Base-by-base conservation (phyloP, 169 alveolate genomes). In the Sarcocystis neurona region DNA sequence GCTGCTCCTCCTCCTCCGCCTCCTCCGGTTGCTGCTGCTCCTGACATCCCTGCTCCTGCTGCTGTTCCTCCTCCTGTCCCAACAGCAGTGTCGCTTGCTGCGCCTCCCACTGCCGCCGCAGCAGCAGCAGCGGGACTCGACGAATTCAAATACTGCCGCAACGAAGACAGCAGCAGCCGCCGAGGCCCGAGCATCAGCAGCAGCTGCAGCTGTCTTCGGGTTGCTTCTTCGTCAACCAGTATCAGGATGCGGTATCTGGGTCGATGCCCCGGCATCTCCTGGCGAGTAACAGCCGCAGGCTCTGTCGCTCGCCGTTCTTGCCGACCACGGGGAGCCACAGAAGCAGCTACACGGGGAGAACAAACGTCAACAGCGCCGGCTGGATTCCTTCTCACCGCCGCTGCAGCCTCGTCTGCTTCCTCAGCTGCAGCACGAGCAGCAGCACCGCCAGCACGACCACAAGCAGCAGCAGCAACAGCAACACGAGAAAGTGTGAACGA, bases 221-320 rank as follows among this genome's bases (percentile, higher is more conserved):
- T 85, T 23, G 60, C 60, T 15, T 50, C 79, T 20, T 85, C 90
- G 27, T 39, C 72, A 23, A 47, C 84, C 2, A 70, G 15, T 6
- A 85, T 34, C n/a, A 85, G 39, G 30, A 85, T 66, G 41, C 90
- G 90, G 34, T 84, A 84, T 18, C 50, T 39, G 30, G 89, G 89
- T 15, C 79, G 89, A 27, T 46, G 70, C 68, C n/a, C n/a, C n/a
- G n/a, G n/a, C n/a, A n/a, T n/a, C n/a, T n/a, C n/a, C n/a, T n/a
- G n/a, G n/a, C n/a, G n/a, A n/a, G n/a, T n/a, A n/a, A n/a, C n/a
- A n/a, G n/a, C n/a, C n/a, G n/a, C n/a, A n/a, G n/a, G n/a, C n/a
- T n/a, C n/a, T n/a, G n/a, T n/a, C n/a, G n/a, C n/a, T n/a, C n/a
- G n/a, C n/a, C n/a, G n/a, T n/a, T n/a, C n/a, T n/a, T n/a, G n/a